Evolutionary conservation across 768 basidiomycete genomes (phyloP), one percentile per base, ranked within the genome.

Genomic region (Tubosaeta sp.): DNA sequence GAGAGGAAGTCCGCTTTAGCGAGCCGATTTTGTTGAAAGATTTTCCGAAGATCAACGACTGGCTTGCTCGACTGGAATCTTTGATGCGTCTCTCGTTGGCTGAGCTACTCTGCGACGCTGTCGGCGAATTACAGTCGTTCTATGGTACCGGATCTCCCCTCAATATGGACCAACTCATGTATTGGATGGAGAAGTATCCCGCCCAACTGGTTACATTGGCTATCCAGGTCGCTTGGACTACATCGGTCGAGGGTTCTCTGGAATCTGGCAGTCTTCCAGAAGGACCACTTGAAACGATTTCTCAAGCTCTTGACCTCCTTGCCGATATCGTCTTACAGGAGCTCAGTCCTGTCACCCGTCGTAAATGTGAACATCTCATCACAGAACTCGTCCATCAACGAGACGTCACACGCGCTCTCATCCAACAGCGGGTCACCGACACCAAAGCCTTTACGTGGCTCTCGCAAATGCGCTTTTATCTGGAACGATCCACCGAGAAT

Each of bases 381-480:
- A 98, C 95, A 0, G 97, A 99, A 67, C 82, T 99, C 13, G 97
- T 98, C 35, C 97, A 99, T 68, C 94, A 99, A 67, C 83, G 97
- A 56, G 97, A 99, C 70, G 95, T 98, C 37, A 86, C 85, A 35
- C 87, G 97, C 12, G 73, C 78, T 12, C 84, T 98, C 50, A 79
- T 89, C 50, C 77, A 82, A 53, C 81, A 85, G 61, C 71, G 76
- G 27, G 78, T 88, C 13, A 51, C 72, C 4, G 86, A 91, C 56
- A 68, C 81, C 52, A 84, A 82, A 59, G 79, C 79, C 42, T 99
- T 98, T 69, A 81, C 83, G 2, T 99, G 97, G 97, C 73, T 98
- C 13, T 95, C 91, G 61, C 94, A 98, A 65, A 98, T 99, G 97
- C 89, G 97, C 9, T 99, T 94, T 74, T 97, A 98, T 68, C 80